These are phyloP conservation scores for Coprinopsis sp. DNA, from an alignment of 768 basidiomycete genomes.

Conservation along the genomic window DNA sequence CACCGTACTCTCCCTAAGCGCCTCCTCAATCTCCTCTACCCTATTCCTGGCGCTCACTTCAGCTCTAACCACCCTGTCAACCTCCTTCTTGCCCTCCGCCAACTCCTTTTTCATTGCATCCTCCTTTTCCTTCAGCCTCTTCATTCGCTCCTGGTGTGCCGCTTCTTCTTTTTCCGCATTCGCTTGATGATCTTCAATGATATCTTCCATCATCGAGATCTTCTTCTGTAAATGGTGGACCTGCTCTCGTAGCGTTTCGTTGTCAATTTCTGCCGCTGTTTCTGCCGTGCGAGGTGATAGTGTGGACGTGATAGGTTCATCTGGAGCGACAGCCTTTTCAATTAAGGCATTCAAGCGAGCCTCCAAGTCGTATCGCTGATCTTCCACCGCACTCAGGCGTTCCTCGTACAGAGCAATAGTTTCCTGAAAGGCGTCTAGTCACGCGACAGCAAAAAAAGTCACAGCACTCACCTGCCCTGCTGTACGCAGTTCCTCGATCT, in stretches of 20 bases:
- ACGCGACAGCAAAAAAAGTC: neutral
- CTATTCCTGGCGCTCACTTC: conserved; percentile 60
- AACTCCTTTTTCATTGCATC: conserved; percentile 70
- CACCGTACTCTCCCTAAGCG: conserved; percentile 78
- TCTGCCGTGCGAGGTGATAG: conserved; percentile 31
- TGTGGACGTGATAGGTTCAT: conserved; percentile 24
- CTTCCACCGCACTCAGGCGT: conserved; percentile 65
- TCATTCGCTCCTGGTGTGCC: conserved; percentile 56
- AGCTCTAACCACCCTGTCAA: conserved; percentile 56
- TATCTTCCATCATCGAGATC: conserved; percentile 72
- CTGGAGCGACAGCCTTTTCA: conserved; percentile 36
- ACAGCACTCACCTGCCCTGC: conserved; percentile 71
- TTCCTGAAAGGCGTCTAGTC: conserved; percentile 48
- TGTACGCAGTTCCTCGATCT: conserved; percentile 79
- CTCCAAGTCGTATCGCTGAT: conserved; percentile 74
- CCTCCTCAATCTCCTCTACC: conserved; percentile 85
- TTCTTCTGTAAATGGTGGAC: conserved; percentile 82
- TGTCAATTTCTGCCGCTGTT: conserved; percentile 89
- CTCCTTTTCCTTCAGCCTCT: conserved; percentile 68
- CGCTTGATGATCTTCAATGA: conserved; percentile 70
- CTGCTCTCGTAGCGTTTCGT: conserved; percentile 87
- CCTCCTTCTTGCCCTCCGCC: conserved; percentile 56
- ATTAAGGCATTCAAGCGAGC: conserved; percentile 47
- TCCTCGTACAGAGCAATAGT: conserved; percentile 95
- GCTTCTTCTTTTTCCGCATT: conserved; percentile 73